Evolutionary conservation across 1,284 basidiomycete genomes (phyloP).

Genomic region (Ganoderma boninense): DNA sequence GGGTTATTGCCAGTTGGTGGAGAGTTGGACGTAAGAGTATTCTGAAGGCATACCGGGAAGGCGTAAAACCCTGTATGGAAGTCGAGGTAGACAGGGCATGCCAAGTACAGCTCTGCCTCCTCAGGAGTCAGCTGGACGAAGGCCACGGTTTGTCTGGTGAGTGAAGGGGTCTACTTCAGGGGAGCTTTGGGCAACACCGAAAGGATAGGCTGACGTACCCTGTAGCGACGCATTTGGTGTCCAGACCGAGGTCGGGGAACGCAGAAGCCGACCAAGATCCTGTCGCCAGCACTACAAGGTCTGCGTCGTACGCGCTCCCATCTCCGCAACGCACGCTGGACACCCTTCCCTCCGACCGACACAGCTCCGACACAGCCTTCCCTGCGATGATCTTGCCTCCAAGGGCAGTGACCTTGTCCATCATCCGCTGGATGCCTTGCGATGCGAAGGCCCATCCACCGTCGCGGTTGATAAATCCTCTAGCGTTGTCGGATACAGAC

Average conservation of each 20-base stretch:
- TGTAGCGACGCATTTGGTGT: slow-evolving; percentile 66
- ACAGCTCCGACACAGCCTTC: slow-evolving; percentile 62
- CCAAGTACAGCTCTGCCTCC: slow-evolving; percentile 69
- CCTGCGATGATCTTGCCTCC: slow-evolving; percentile 70
- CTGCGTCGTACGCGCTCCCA: slow-evolving; percentile 63
- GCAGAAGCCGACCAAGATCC: slow-evolving; percentile 88
- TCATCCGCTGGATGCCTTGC: slow-evolving; percentile 68
- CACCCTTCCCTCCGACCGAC: slow-evolving; percentile 53
- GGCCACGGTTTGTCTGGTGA: slow-evolving; percentile 75
- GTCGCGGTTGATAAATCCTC: slow-evolving; percentile 77
- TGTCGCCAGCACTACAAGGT: slow-evolving; percentile 70
- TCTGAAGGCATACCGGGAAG: slow-evolving; percentile 68
- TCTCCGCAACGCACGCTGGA: slow-evolving; percentile 71
- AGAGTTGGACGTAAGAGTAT: slow-evolving; percentile 4
- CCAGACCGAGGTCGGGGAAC: slow-evolving; percentile 67
- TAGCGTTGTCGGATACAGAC: slow-evolving; percentile 45
- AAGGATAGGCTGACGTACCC: slow-evolving; percentile 53
- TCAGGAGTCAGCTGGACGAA: slow-evolving; percentile 78
- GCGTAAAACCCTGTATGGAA: slow-evolving; percentile 76
- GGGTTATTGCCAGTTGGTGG: background rate
- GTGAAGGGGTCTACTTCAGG: background rate
- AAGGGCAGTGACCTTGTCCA: slow-evolving; percentile 63
- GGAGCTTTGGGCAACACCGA: too few relatives aligned
- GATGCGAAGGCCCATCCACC: slow-evolving; percentile 90
- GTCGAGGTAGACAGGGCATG: slow-evolving; percentile 78